Base-by-base conservation (phyloP, 148 eudicot genomes). In the Rhododendron vialii region DNA sequence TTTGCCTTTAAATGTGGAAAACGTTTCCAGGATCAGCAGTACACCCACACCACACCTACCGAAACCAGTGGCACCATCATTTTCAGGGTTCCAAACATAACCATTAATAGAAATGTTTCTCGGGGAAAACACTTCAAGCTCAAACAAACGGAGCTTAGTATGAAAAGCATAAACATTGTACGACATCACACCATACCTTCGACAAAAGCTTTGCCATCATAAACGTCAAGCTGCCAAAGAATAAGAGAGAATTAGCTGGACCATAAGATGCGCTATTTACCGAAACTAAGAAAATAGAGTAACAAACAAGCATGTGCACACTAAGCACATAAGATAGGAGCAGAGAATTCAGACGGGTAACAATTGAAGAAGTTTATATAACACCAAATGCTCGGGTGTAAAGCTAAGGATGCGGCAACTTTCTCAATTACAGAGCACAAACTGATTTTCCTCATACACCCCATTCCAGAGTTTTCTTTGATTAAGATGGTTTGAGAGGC, bases 151-250 rank as follows among this genome's bases (percentile, higher is more conserved):
- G 38, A 71, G 63, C 8, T 82, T 22, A 61, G 35, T n/a, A 63
- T 82, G 6, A 10, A 82, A 28, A 63, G 26, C 22, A 35, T 59
- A 82, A 22, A 86, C 77, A 87, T 69, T 59, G 30, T 51, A 3
- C 18, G 59, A 22, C 55, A 50, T 33, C 47, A 53, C 38, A 45
- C 33, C 80, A 28, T 93, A 96, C 98, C 99, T 96, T 93, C 95
- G 1, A 85, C 95, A 5, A 92, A 78, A 82, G 92, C 93, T 89
- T 94, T 95, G 81, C 99, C 99, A 79, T 97, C 98, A 88, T 97
- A 91, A 63, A 95, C 92, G 78, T 97, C 99, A 81, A 97, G 94
- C 98, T 97, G 98, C 80, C 83, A 87, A 78, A 86, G 65, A 86
- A 90, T 28, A 73, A 69, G 78, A 67, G 26, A 51, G 22, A 59